These are phyloP conservation scores for Aspergillus clavatus DNA, from an alignment of 2,329 filamentous ascomycete genomes.

Conservation along the genomic window DNA sequence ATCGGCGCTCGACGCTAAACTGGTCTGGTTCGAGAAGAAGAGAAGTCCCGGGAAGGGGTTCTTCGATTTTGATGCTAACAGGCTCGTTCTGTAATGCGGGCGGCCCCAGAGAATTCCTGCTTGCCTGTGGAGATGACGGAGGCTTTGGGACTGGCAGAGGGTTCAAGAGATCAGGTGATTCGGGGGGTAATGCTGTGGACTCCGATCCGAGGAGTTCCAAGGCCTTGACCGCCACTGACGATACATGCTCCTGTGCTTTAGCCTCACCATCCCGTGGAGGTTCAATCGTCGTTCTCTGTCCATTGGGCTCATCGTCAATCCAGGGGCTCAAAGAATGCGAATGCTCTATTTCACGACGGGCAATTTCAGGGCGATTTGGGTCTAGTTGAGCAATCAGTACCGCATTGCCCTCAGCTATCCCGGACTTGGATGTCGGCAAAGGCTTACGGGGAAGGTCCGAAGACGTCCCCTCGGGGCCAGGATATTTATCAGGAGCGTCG, in stretches of 20 bases:
- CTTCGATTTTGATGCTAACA: background rate
- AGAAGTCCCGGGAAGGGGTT: constrained; percentile 20
- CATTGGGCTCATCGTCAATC: constrained; percentile 37
- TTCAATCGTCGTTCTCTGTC: background rate
- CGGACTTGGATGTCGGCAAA: constrained; percentile 26
- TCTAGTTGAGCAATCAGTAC: constrained; percentile 63
- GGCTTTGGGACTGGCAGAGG: background rate
- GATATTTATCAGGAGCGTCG: constrained; percentile 16
- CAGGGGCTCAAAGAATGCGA: constrained; percentile 46
- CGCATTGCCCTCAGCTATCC: constrained; percentile 53
- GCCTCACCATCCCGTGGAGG: background rate
- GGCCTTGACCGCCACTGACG: background rate
- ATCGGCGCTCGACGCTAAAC: background rate
- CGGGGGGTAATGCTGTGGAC: background rate
- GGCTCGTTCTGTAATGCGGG: background rate
- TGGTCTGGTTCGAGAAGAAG: background rate
- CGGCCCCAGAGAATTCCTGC: background rate
- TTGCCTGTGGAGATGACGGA: background rate
- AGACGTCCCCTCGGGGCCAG: constrained; percentile 27
- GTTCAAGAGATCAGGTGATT: background rate
- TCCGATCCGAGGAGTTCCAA: background rate
- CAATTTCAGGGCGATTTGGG: constrained; percentile 62
- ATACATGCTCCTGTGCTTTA: background rate
- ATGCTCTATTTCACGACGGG: constrained; percentile 50
- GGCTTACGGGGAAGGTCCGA: constrained; percentile 34